Conservation (phyloP, 768 basidiomycete species). For the Rhodotorula paludigena region DNA sequence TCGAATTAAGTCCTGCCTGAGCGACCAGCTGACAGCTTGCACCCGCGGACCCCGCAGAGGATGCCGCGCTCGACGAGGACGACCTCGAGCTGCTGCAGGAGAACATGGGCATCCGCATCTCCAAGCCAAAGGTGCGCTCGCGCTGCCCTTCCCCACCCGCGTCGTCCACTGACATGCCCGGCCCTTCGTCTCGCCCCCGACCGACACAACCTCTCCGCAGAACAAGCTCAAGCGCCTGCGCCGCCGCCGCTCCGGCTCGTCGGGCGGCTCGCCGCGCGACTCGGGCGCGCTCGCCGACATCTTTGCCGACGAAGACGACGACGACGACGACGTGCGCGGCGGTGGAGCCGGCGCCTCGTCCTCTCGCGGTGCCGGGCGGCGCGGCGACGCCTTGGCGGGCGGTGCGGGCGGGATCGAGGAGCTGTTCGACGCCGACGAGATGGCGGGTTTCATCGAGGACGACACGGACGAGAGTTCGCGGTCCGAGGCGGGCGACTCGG, state of each 20-base stretch:
- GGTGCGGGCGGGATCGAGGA: slow-evolving; percentile 48
- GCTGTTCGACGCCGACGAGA: slow-evolving; percentile 84
- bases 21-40: background rate
- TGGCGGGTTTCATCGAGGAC: slow-evolving; percentile 64
- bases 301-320: slow-evolving; percentile 73
- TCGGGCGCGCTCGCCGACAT: slow-evolving; percentile 58
- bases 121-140: slow-evolving; percentile 13
- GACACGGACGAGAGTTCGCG: slow-evolving; percentile 51
- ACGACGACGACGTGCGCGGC: slow-evolving; percentile 44
- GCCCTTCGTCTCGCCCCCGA: too few relatives aligned
- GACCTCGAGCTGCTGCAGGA: slow-evolving; percentile 75
- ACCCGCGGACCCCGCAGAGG: slow-evolving; percentile 12
- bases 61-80: slow-evolving; percentile 65
- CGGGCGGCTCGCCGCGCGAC: slow-evolving; percentile 57
- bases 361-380: slow-evolving; percentile 50
- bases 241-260: slow-evolving; percentile 60
- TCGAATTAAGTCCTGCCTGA: background rate
- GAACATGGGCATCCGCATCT: slow-evolving; percentile 65
- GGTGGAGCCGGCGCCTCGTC: background rate
- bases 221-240: slow-evolving; percentile 69
- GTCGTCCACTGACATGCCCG: background rate
- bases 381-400: too few relatives aligned
- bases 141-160: background rate
- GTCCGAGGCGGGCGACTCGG: slow-evolving; percentile 42
- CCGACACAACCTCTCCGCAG: slow-evolving; percentile 43